Evolutionary conservation across 306 rosid genomes (phyloP), one percentile per base, ranked within the genome.

Genomic region (Cucumis melo): DNA sequence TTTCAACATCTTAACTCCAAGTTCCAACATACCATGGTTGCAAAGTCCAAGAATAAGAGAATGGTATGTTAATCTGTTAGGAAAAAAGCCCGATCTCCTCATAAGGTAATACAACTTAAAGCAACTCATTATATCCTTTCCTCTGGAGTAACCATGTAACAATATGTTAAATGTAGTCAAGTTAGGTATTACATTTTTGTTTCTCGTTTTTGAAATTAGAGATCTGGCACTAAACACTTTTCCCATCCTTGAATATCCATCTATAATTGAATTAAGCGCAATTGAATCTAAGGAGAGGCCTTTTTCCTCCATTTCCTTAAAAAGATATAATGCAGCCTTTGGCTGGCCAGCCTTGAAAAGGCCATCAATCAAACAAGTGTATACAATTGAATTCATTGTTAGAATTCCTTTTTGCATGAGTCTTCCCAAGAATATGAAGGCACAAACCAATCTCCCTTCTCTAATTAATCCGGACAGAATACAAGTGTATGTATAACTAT

Each of bases 271-370:
- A 80, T 91, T 89, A 76, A 80, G 81, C 63, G 84, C 77, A 80
- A 86, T 76, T 62, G 91, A 80, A 82, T 87, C 94, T 5, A 86
- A 87, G 64, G n/a, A 17, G 70, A 87, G 80, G 24, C 91, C 89
- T 79, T 82, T 86, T 79, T 71, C 75, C 76, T 86, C 76, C 92
- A 91, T 89, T 73, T 91, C 92, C 82, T 87, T 85, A 81, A 82
- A 89, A 62, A 84, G 80, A 85, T 81, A 86, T 65, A 77, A 76
- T 75, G 94, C 93, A 34, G 81, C 88, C 83, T 85, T 86, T 61
- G 88, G 73, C 57, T 89, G 91, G 56, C 97, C 92, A 24, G 70
- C 87, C 88, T 87, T 91, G 75, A 89, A 86, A 81, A 91, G 87
- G 23, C 88, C 91, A 80, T 82, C 83, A 78, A 87, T 71, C 66